A percentile compares a stretch with the other conserved stretches of the same genome.
Evolutionary conservation across 1,284 basidiomycete species (phyloP).

Genomic region (Trametes pubescens): DNA sequence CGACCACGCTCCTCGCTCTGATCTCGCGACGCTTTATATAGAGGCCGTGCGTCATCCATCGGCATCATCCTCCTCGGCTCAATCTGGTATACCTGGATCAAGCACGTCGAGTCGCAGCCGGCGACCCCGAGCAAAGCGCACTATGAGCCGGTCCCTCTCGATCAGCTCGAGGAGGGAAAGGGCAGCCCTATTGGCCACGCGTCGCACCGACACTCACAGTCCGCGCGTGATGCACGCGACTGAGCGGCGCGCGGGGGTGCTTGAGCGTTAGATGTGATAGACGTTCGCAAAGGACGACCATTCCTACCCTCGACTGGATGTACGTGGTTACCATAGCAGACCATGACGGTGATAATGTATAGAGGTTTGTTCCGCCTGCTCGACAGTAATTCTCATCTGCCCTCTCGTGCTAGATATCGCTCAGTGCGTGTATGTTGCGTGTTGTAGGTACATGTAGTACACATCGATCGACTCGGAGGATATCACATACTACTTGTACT

Average conservation of each 20-base stretch:
- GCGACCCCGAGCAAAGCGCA: constrained; percentile 17
- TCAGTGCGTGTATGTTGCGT: too few relatives aligned
- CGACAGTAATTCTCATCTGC: too few relatives aligned
- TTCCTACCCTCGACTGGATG: not conserved
- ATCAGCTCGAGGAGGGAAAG: constrained; percentile 58
- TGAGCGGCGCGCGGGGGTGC: not conserved
- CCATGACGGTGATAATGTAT: not conserved
- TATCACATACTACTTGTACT: too few relatives aligned
- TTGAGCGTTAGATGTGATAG: not conserved
- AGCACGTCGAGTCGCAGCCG: constrained; percentile 67
- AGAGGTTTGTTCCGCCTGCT: not conserved
- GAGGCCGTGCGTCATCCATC: constrained; percentile 83
- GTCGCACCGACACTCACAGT: constrained; percentile 20
- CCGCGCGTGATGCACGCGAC: constrained; percentile 23
- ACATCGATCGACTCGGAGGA: too few relatives aligned
- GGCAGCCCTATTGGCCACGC: constrained; percentile 15
- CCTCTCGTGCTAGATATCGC: too few relatives aligned
- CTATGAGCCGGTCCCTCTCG: constrained; percentile 59
- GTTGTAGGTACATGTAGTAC: too few relatives aligned
- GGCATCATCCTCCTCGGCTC: constrained; percentile 82
- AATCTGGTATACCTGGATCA: constrained; percentile 87
- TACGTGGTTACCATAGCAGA: not conserved
- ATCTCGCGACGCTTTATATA: constrained; percentile 39
- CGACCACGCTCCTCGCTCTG: not conserved
- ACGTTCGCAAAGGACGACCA: not conserved